Evolutionary conservation across 2,329 filamentous ascomycete genomes (phyloP), one percentile per base, ranked within the genome.

Genomic region (Cytospora paraplurivora): DNA sequence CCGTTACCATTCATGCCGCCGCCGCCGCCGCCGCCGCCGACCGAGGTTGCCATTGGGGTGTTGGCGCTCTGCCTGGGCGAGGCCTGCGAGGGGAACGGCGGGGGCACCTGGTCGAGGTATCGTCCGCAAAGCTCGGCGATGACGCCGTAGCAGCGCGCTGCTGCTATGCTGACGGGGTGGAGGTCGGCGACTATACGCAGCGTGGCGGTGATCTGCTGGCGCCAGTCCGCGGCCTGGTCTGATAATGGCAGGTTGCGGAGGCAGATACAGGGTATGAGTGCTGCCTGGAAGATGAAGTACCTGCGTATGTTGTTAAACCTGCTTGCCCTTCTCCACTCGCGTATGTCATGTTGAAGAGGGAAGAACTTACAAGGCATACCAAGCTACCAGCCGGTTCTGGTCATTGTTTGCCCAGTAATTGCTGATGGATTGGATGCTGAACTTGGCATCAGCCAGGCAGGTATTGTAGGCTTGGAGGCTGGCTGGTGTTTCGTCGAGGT

Each of bases 261-360:
- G 62, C 78, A 81, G 12, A 81, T 77, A 53, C 76, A 78, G 1
- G 79, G 81, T 11, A 82, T 81, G 17, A 82, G 70, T 2, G 76
- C 77, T 0, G 80, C 79, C 62, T 82, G 80, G 60, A 82, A 82
- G 6, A 82, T 72, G 62, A 82, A 82, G 67, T 80, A 82, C 37
- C 65, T 67, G 44, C 11, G 34, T 41, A 7, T n/a, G 7, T 2
- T 33, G 27, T 59, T 57, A 65, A 50, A 47, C 8, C 5, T 13
- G 2, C 32, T 13, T 21, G 15, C 33, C n/a, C n/a, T 15, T 13
- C 2, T 4, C 7, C n/a, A 17, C 21, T 7, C 21, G 2, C n/a
- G 10, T 47, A 21, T 47, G n/a, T 12, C 34, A 5, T n/a, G n/a
- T n/a, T 21, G 12, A 47, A 21, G 12, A 12, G 6, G 38, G n/a